A percentile compares a stretch with the other conserved stretches of the same genome.
Conservation (phyloP, 2,329 filamentous ascomycete species). For the Cordyceps pruinosa region DNA sequence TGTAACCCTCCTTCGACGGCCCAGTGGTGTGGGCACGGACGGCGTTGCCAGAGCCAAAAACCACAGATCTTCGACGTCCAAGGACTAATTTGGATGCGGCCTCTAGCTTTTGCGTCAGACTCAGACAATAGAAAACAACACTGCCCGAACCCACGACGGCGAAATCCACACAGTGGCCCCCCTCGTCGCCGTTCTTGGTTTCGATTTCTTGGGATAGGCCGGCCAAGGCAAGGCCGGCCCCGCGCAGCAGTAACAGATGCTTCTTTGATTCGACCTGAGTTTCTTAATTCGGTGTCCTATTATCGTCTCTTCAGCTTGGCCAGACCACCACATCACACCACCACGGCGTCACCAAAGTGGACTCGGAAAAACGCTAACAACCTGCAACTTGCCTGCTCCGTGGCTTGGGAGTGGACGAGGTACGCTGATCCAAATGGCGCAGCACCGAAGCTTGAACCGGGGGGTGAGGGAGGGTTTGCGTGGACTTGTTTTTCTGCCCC, state of each 20-base stretch:
- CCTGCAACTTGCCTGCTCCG: background rate
- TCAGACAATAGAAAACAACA: background rate
- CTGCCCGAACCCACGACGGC: background rate
- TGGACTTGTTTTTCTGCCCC: background rate
- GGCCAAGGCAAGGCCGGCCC: background rate
- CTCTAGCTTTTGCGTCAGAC: background rate
- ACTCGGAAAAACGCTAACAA: background rate
- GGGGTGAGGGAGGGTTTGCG: background rate
- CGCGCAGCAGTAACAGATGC: too few relatives aligned
- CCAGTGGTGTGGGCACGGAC: constrained; percentile 1
- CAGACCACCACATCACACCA: background rate
- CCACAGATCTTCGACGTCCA: background rate
- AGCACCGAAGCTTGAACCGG: background rate
- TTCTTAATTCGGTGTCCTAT: background rate
- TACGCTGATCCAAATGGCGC: background rate
- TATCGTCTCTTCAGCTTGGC: background rate
- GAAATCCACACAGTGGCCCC: background rate
- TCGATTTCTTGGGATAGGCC: too few relatives aligned
- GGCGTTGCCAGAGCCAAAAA: background rate
- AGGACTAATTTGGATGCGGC: background rate
- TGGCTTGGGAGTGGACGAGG: background rate
- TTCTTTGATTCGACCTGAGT: background rate
- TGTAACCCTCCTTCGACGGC: background rate
- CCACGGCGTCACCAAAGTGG: constrained; percentile 1
- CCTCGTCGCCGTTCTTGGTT: background rate